Base-by-base conservation (phyloP, 352 stramenopile genomes). In the Phytophthora cactorum region DNA sequence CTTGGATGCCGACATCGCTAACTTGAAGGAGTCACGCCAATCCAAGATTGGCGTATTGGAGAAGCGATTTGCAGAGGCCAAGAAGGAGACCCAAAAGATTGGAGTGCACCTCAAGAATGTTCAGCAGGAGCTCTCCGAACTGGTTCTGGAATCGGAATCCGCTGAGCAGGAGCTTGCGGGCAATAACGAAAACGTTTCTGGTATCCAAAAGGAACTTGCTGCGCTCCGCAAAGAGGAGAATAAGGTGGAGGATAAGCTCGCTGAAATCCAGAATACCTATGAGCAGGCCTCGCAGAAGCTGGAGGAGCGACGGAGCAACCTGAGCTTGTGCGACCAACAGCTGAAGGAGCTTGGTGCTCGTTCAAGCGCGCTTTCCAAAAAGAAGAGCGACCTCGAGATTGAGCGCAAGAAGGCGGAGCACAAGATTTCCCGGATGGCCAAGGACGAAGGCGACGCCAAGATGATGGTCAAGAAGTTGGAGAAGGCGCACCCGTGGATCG, bases 401-500 rank as follows among this genome's bases (percentile, higher is more conserved):
- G 96, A 99, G 68, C 86, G 84, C 15, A 99, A 99, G 79, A 99
- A 99, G 72, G 75, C 97, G 5, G 89, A 95, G 39, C 88, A 98
- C 66, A 91, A 95, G 53, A 98, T 98, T 70, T 77, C 84, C 51
- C 94, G 94, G 32, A 85, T 98, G 51, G 72, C 97, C 15, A 97
- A 98, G 67, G 97, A 99, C 17, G 82, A 97, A 85, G 91, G 69
- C 80, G 96, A 93, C 71, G 93, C 90, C 1, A 93, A 91, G 57
- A 78, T 89, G 54, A 82, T 95, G 63, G 91, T 99, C 22, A 89
- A 91, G 53, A 94, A 88, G 52, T 84, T 99, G 53, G 74, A 98
- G 59, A 97, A 97, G 52, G 84, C 97, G 5, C 83, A 99, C 72
- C 79, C 94, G 11, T 99, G 98, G 98, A 99, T 99, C 74, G 92